Evolutionary conservation across 345 rosid genomes (phyloP).

Genomic region (Punica granatum): DNA sequence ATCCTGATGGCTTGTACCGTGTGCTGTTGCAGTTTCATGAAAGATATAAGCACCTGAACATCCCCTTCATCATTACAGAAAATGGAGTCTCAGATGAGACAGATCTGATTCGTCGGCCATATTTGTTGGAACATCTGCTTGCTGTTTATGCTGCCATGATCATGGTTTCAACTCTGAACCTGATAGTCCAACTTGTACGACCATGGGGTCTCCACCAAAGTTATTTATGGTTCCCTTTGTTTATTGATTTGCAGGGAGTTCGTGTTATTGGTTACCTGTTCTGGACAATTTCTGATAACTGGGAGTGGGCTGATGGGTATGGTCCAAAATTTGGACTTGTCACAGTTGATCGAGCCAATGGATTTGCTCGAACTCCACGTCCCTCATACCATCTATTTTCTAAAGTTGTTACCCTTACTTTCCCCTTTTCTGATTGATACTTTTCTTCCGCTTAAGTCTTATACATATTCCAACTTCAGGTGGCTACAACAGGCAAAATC

Average conservation of each 20-base stretch:
- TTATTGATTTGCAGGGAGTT: constrained; percentile 51
- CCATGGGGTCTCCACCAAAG: not conserved
- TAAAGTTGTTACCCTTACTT: constrained; percentile 34
- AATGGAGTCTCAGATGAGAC: constrained; percentile 88
- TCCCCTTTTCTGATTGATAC: not conserved
- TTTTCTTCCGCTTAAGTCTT: not conserved
- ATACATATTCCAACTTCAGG: constrained; percentile 30
- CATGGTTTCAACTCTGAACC: constrained; percentile 34
- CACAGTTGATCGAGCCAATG: constrained; percentile 70
- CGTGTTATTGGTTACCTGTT: constrained; percentile 83
- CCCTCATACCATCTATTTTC: constrained; percentile 83
- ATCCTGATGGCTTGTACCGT: constrained; percentile 87
- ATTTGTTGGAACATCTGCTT: constrained; percentile 79
- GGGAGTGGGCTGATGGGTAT: constrained; percentile 99
- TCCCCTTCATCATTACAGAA: constrained; percentile 81
- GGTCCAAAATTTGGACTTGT: constrained; percentile 98
- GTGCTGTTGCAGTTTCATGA: constrained; percentile 70
- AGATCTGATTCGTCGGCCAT: constrained; percentile 81
- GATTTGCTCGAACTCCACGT: constrained; percentile 61
- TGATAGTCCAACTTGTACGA: constrained; percentile 11
- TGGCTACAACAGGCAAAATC: constrained; percentile 57
- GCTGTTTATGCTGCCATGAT: constrained; percentile 84
- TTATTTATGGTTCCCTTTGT: not conserved
- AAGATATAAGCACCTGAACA: constrained; percentile 66
- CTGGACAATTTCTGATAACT: constrained; percentile 96